Base-by-base conservation (phyloP, 1,139 yeast species). In the Pneumocystis carinii region DNA sequence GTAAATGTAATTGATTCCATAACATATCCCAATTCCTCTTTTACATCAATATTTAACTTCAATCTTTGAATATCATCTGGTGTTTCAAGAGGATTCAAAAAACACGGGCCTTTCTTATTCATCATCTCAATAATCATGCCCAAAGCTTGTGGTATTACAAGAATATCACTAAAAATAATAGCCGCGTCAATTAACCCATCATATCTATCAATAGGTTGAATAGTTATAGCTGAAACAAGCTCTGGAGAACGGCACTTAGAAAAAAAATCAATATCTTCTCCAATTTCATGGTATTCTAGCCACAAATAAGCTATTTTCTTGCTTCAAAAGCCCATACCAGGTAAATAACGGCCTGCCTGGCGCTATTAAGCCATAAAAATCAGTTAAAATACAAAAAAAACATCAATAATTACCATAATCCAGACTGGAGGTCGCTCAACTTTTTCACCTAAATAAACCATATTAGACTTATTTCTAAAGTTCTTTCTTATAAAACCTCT, bases 351-450 rank as follows among this genome's bases (percentile, higher is more conserved):
- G n/a, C 95, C 95, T 2, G 92, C 94, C 77, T 86, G 94, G 74
- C 55, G 55, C 94, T 81, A 83, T 79, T 65, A 19, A 10, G 12
- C 17, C 6, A 27, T 64, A 66, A 57, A 42, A 32, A 63, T 32
- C 6, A 19, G 17, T 37, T 24, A 39, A 42, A 62, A 27, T 17
- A 27, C 17, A 27, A 6, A 12, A 27, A 10, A 15, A 38, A 29
- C 17, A n/a, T 12, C 19, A 12, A 12, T 57, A 60, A 62, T 48
- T 32, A 67, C 69, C 70, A 92, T 92, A 70, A 92, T 87, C 98
- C 98, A 92, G 66, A 92, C 84, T 35, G 98, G 98, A 1, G 98
- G 97, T 73, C 98, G 83, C 75, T 92, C 98, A 61, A 92, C 97
- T 69, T 77, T 77, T 72, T 90, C 96, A 62, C 86, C 79, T 66